Evolutionary conservation across 129 eudicot species (phyloP).

Genomic region (Sambucus nigra): DNA sequence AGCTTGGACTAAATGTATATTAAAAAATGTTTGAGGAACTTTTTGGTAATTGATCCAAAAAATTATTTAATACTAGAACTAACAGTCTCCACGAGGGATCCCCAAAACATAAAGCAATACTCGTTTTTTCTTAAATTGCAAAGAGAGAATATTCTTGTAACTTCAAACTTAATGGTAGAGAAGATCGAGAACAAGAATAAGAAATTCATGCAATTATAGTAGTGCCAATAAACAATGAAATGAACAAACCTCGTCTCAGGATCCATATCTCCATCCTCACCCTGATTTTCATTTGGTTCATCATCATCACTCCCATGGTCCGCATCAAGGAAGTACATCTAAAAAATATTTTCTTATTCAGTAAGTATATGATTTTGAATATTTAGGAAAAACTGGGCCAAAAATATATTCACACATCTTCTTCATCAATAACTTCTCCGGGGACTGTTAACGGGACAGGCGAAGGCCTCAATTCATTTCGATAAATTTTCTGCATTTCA

Average conservation of each 20-base stretch:
- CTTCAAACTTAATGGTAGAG: too few relatives aligned
- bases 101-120: too few relatives aligned
- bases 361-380: neutral
- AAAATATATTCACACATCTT: slow-evolving; percentile 54
- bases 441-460: slow-evolving; percentile 74
- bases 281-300: slow-evolving; percentile 27
- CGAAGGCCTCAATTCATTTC: slow-evolving; percentile 67
- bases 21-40: too few relatives aligned
- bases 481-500: slow-evolving; percentile 87
- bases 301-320: slow-evolving; percentile 54
- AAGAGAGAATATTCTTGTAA: too few relatives aligned
- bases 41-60: too few relatives aligned
- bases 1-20: too few relatives aligned
- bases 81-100: too few relatives aligned
- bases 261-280: slow-evolving; percentile 33
- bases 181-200: slow-evolving; percentile 6
- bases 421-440: slow-evolving; percentile 65
- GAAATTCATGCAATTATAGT: neutral
- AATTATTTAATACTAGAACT: too few relatives aligned
- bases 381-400: neutral
- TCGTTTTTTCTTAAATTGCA: too few relatives aligned
- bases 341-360: slow-evolving; percentile 12
- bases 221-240: slow-evolving; percentile 1
- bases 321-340: slow-evolving; percentile 91
- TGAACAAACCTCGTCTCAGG: slow-evolving; percentile 51